These are phyloP conservation scores for Trapa incisa DNA, from an alignment of 345 rosid genomes.

Conservation along the genomic window DNA sequence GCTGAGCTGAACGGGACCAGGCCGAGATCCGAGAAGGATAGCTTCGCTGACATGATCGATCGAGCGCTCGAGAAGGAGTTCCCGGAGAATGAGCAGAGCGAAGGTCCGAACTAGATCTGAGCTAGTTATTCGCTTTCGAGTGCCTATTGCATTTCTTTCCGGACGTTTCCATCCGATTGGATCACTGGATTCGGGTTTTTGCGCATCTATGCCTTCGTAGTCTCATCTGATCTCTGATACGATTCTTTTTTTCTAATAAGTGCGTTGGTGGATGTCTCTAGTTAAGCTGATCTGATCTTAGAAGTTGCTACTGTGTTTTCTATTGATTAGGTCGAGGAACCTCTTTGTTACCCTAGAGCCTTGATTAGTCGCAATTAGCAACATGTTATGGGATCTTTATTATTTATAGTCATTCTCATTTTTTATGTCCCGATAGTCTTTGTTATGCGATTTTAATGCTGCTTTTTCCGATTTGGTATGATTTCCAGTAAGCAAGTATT, in stretches of 20 bases:
- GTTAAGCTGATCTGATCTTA: not conserved
- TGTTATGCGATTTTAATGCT: not conserved
- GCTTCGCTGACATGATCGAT: slow-evolving; percentile 79
- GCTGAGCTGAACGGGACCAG: slow-evolving; percentile 27
- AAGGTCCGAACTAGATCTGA: slow-evolving; percentile 51
- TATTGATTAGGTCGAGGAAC: not conserved
- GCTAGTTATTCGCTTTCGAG: slow-evolving; percentile 5
- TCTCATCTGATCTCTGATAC: not conserved
- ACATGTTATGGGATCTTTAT: not conserved
- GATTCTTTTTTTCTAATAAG: not conserved
- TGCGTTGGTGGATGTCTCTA: not conserved
- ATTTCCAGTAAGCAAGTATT: not conserved
- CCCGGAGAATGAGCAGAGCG: slow-evolving; percentile 66
- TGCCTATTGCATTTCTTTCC: slow-evolving; percentile 5
- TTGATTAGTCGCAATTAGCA: not conserved
- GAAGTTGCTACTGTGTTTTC: not conserved
- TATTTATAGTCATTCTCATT: not conserved
- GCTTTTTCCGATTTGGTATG: not conserved
- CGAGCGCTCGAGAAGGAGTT: slow-evolving; percentile 88
- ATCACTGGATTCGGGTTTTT: not conserved
- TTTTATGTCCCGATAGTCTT: not conserved
- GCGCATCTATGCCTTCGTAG: not conserved
- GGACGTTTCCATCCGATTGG: not conserved
- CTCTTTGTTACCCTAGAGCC: not conserved
- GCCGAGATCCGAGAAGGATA: slow-evolving; percentile 45